phyloP scores from a whole-genome alignment of 768 basidiomycete genomes.

The Tubosaeta brunneosetosa region DNA sequence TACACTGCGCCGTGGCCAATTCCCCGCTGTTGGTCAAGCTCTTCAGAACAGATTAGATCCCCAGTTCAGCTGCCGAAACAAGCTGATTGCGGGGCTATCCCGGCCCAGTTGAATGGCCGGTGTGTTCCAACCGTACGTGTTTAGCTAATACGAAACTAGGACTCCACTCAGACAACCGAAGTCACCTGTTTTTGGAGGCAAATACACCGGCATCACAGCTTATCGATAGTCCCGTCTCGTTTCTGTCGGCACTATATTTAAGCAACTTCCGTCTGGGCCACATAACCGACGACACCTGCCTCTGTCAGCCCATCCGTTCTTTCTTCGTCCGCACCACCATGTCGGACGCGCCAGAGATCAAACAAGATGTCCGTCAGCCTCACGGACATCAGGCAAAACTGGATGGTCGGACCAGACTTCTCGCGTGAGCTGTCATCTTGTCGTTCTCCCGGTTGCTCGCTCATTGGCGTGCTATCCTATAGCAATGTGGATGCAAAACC shows the following conservation, averaged over 20 bases:
- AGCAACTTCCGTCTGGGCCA: slow-evolving; percentile 1
- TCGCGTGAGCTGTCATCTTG: slow-evolving; percentile 13
- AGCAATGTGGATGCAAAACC: slow-evolving; percentile 42
- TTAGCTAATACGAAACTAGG: slow-evolving; percentile 5
- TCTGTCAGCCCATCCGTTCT: neutral
- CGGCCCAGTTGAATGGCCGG: too few relatives aligned
- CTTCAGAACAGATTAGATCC: too few relatives aligned
- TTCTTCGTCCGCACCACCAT: slow-evolving; percentile 6
- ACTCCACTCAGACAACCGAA: slow-evolving; percentile 2
- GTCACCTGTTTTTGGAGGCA: neutral
- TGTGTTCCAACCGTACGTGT: neutral
- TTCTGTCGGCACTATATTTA: slow-evolving; percentile 18
- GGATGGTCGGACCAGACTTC: slow-evolving; percentile 13
- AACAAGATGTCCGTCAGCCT: slow-evolving; percentile 8
- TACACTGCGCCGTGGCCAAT: neutral
- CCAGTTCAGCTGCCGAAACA: too few relatives aligned
- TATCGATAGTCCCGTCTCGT: neutral
- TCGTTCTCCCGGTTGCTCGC: neutral
- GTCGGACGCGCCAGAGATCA: slow-evolving; percentile 17
- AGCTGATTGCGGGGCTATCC: too few relatives aligned
- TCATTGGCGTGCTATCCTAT: neutral
- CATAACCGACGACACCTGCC: neutral
- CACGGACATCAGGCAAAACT: slow-evolving; percentile 11
- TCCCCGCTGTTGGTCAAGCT: neutral
- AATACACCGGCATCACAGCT: slow-evolving; percentile 17